phyloP scores from a whole-genome alignment of 1,284 basidiomycete species.

The Athelia psychrophila region DNA sequence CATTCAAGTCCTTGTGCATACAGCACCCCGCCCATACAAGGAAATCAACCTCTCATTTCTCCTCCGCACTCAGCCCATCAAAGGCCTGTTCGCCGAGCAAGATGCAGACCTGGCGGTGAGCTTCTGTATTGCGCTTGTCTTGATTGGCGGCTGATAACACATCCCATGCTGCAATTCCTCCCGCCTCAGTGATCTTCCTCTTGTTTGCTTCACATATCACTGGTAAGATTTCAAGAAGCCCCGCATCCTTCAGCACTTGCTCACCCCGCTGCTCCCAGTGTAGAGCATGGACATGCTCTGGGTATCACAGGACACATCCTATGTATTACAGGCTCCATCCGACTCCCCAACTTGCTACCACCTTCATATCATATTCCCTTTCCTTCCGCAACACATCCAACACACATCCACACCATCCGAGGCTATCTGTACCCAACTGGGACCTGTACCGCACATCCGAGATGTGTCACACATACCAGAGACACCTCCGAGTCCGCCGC shows the following conservation, averaged over 20 bases:
- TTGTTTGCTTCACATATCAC: not conserved
- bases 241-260: conserved; percentile 9
- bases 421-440: no score
- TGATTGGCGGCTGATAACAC: not conserved
- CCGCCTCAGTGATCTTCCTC: not conserved
- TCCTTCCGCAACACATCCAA: no score
- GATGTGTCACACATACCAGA: no score
- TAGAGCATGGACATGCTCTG: no score
- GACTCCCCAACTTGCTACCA: no score
- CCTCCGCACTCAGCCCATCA: conserved; percentile 7
- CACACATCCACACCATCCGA: no score
- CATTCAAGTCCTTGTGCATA: conserved; percentile 31
- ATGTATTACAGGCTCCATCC: no score
- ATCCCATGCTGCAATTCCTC: not conserved
- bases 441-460: no score
- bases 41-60: conserved; percentile 11
- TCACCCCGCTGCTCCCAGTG: conserved; percentile 6
- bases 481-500: no score
- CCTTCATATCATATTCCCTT: no score
- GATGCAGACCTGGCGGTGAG: not conserved
- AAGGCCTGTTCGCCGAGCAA: conserved; percentile 9
- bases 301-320: no score
- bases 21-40: conserved; percentile 24
- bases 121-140: not conserved
- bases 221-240: not conserved